These are phyloP conservation scores for Stephanodiscus minutulus DNA, from an alignment of 108 stramenopile species.

Conservation along the genomic window DNA sequence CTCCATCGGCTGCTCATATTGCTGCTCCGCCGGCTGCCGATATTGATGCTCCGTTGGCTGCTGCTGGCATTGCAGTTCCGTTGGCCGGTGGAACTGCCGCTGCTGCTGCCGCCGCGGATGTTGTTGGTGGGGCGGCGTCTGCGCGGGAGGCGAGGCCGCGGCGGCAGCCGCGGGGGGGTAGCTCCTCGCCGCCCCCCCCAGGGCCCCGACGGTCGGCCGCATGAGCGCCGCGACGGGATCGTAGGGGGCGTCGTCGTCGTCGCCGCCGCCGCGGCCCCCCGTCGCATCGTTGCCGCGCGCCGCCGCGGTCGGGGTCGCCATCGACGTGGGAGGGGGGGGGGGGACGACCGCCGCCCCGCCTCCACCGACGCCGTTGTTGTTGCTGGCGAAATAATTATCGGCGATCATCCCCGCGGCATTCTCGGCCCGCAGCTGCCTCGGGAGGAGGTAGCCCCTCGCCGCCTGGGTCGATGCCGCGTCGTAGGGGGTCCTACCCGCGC, in stretches of 20 bases:
- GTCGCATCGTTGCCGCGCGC: no score
- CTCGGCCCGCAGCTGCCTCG: conserved; percentile 82
- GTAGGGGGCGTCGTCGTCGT: conserved; percentile 5
- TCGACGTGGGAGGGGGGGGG: conserved; percentile 44
- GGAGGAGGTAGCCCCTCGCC: conserved; percentile 80
- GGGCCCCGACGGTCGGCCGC: conserved; percentile 40
- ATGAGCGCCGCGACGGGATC: conserved; percentile 46
- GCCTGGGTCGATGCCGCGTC: conserved; percentile 69
- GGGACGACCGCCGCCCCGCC: not conserved
- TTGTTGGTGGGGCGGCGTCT: no score
- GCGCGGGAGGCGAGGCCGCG: not conserved
- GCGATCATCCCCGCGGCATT: conserved; percentile 57
- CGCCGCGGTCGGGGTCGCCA: conserved; percentile 20
- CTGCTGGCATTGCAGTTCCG: conserved; percentile 11
- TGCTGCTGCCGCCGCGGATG: no score
- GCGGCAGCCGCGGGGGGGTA: not conserved
- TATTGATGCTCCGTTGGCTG: conserved; percentile 15
- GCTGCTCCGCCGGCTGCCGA: not conserved
- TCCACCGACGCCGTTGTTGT: no score
- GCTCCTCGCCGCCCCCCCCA: not conserved
- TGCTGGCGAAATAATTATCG: not conserved
- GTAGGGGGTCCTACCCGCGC: conserved; percentile 77
- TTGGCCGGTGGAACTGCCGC: not conserved
- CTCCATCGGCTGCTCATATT: not conserved
- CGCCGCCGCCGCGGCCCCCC: not conserved